phyloP scores from a whole-genome alignment of 306 rosid genomes.

The Styphnolobium japonicum region DNA sequence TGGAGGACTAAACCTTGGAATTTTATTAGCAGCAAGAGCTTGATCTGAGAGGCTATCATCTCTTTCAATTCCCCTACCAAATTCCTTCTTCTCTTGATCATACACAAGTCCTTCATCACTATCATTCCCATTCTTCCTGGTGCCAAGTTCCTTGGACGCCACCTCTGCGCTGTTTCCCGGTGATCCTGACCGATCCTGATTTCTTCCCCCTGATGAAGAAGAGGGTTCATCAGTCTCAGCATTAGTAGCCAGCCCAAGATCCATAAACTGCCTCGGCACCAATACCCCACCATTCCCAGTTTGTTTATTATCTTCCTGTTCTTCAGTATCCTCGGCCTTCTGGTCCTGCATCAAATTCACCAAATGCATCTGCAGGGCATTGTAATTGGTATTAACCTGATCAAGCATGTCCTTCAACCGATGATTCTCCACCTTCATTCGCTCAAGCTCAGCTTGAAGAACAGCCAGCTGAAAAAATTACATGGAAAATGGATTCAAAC shows the following conservation, averaged over 20 bases:
- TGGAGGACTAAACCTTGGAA: conserved; percentile 49
- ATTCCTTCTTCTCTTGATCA: conserved; percentile 41
- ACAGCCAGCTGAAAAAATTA: conserved; percentile 42
- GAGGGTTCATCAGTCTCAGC: conserved; percentile 39
- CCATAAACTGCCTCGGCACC: conserved; percentile 63
- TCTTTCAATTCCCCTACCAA: conserved; percentile 21
- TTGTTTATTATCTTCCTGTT: conserved; percentile 15
- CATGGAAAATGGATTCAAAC: not conserved
- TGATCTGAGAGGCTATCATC: conserved; percentile 52
- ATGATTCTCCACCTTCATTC: conserved; percentile 57
- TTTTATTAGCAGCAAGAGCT: conserved; percentile 39
- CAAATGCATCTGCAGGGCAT: conserved; percentile 46
- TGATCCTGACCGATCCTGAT: conserved; percentile 40
- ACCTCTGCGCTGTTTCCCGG: conserved; percentile 26
- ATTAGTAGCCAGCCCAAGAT: conserved; percentile 60
- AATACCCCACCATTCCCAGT: conserved; percentile 18
- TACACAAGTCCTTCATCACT: conserved; percentile 24
- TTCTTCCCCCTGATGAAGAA: conserved; percentile 49
- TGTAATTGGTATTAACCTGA: conserved; percentile 42
- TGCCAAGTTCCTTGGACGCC: conserved; percentile 24
- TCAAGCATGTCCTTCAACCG: conserved; percentile 42
- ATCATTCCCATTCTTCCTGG: conserved; percentile 23
- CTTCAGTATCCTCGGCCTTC: conserved; percentile 35
- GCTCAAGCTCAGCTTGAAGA: conserved; percentile 56
- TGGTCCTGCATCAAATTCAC: conserved; percentile 32